phyloP scores from a whole-genome alignment of 2,329 filamentous ascomycete genomes.

The Penicillium olsonii region DNA sequence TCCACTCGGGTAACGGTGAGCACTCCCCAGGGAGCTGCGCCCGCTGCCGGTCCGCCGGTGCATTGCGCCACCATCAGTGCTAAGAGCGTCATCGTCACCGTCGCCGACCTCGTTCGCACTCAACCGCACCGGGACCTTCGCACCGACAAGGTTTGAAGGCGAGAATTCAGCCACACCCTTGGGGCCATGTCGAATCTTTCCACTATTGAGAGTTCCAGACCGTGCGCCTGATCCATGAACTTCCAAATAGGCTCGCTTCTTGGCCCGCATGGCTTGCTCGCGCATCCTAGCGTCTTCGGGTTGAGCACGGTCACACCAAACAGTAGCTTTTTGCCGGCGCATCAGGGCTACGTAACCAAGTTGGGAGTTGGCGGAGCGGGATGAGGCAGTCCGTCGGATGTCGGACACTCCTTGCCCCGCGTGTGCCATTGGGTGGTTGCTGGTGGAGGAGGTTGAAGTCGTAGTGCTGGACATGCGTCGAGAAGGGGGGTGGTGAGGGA shows the following conservation, averaged over 20 bases:
- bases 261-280: slow-evolving; percentile 82
- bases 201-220: slow-evolving; percentile 64
- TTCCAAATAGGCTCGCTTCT: slow-evolving; percentile 81
- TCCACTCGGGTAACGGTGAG: slow-evolving; percentile 46
- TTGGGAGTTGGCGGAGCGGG: slow-evolving; percentile 66
- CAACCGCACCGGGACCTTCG: slow-evolving; percentile 84
- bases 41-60: slow-evolving; percentile 61
- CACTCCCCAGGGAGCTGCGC: slow-evolving; percentile 56
- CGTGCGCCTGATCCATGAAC: slow-evolving; percentile 64
- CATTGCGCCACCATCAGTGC: slow-evolving; percentile 36
- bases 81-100: slow-evolving; percentile 67
- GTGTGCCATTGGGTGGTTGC: slow-evolving; percentile 30
- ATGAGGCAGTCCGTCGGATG: slow-evolving; percentile 74
- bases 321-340: slow-evolving; percentile 94
- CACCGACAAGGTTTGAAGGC: slow-evolving; percentile 71
- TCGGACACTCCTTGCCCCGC: slow-evolving; percentile 34
- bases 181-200: slow-evolving; percentile 86
- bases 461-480: slow-evolving; percentile 44
- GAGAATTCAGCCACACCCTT: slow-evolving; percentile 79
- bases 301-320: slow-evolving; percentile 96
- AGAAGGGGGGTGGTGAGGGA: slow-evolving; percentile 28
- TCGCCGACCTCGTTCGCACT: slow-evolving; percentile 95
- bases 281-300: slow-evolving; percentile 82
- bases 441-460: slow-evolving; percentile 43
- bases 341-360: slow-evolving; percentile 94